phyloP scores from a whole-genome alignment of 1,139 yeast genomes.

The Hemisphaericaspora xylanilytica region DNA sequence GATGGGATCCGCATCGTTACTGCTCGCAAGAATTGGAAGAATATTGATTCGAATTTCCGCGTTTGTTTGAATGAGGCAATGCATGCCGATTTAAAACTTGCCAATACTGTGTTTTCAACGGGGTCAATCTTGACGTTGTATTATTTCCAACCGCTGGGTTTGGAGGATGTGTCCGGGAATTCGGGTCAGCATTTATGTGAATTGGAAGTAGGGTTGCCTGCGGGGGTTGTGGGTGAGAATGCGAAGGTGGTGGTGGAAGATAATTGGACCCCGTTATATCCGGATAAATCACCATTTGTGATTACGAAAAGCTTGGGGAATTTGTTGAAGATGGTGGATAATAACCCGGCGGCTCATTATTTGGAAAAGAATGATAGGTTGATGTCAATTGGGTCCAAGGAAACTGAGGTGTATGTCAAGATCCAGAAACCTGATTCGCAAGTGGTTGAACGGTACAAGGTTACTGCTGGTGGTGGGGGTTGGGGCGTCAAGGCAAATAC shows the following conservation, averaged over 20 bases:
- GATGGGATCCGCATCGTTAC: conserved; percentile 36
- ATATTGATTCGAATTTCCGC: conserved; percentile 24
- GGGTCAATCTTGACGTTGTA: conserved; percentile 38
- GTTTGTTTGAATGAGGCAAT: conserved; percentile 19
- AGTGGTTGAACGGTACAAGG: conserved; percentile 34
- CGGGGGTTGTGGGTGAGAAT: conserved; percentile 19
- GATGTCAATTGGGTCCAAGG: conserved; percentile 45
- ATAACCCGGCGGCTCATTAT: conserved; percentile 49
- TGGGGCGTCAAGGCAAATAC: conserved; percentile 65
- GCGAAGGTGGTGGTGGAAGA: conserved; percentile 19
- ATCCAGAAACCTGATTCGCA: conserved; percentile 20
- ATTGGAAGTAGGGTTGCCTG: conserved; percentile 26
- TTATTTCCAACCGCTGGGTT: conserved; percentile 26
- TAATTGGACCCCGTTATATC: conserved; percentile 34
- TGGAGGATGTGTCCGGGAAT: conserved; percentile 9
- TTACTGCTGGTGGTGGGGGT: conserved; percentile 64
- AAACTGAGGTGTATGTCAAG: conserved; percentile 47
- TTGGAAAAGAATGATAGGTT: conserved; percentile 43
- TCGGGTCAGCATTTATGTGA: conserved; percentile 35
- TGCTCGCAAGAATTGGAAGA: conserved; percentile 41
- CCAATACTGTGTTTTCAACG: conserved; percentile 43
- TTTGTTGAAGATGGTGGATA: conserved; percentile 48
- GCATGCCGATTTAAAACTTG: conserved; percentile 26
- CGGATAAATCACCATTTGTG: conserved; percentile 19
- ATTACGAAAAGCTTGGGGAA: conserved; percentile 51